phyloP scores from a whole-genome alignment of 768 basidiomycete genomes.

The Boletus vinaceobasis region DNA sequence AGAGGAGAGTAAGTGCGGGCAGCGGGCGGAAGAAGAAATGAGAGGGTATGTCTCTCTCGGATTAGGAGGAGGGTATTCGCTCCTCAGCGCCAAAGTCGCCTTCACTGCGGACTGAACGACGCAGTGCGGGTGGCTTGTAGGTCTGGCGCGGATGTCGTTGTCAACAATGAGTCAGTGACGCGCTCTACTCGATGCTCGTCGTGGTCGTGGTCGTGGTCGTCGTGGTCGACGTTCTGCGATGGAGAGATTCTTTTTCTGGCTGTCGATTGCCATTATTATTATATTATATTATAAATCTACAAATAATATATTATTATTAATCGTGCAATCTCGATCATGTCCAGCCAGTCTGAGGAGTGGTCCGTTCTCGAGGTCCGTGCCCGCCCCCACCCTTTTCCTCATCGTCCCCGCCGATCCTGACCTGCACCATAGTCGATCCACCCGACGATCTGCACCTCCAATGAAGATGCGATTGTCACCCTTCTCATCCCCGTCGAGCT shows the following conservation, averaged over 20 bases:
- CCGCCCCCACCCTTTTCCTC: background rate
- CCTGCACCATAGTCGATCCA: conserved; percentile 59
- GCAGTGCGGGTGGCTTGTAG: background rate
- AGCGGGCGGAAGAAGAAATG: conserved; percentile 3
- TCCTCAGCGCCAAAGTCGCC: conserved; percentile 18
- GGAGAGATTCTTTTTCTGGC: conserved; percentile 21
- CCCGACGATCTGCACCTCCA: conserved; percentile 60
- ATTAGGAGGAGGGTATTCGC: conserved; percentile 29
- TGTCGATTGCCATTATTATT: conserved; percentile 3
- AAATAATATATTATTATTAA: conserved; percentile 6
- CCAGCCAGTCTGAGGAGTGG: conserved; percentile 15
- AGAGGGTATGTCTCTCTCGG: conserved; percentile 18
- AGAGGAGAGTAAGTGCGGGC: conserved; percentile 1
- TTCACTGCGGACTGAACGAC: conserved; percentile 1
- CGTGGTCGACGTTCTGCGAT: conserved; percentile 19
- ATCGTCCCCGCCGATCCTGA: conserved; percentile 5
- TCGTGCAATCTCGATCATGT: conserved; percentile 1
- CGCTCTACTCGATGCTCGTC: conserved; percentile 17
- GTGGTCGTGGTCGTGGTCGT: conserved; percentile 16
- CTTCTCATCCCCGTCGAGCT: conserved; percentile 66
- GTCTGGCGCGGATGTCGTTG: conserved; percentile 4
- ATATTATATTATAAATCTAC: background rate
- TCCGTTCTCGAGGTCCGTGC: conserved; percentile 26
- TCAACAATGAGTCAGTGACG: conserved; percentile 12
- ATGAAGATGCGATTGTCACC: conserved; percentile 28